Evolutionary conservation across 768 basidiomycete species (phyloP).

Genomic region (Lactarius hatsudake): DNA sequence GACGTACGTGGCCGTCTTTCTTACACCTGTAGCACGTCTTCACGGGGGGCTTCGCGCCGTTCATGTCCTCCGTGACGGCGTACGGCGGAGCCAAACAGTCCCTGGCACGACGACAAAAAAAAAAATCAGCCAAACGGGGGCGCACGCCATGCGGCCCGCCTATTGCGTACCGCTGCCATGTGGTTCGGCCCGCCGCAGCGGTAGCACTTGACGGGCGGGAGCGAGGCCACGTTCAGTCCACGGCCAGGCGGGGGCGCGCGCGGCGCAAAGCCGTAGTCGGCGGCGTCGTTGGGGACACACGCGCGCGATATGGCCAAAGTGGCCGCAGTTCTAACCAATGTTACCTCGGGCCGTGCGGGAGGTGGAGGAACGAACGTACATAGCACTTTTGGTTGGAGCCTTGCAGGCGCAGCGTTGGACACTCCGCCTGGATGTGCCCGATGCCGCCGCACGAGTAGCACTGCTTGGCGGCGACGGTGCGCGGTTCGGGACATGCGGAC

Average conservation of each 20-base stretch:
- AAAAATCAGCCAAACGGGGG: slow-evolving; percentile 1
- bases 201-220: slow-evolving; percentile 85
- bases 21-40: slow-evolving; percentile 91
- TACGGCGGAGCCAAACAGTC: slow-evolving; percentile 80
- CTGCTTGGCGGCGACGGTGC: slow-evolving; percentile 80
- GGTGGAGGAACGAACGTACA: slow-evolving; percentile 47
- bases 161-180: slow-evolving; percentile 62
- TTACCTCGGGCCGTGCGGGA: too few relatives aligned
- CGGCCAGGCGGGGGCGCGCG: slow-evolving; percentile 76
- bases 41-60: slow-evolving; percentile 48
- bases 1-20: slow-evolving; percentile 80
- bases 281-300: slow-evolving; percentile 59
- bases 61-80: slow-evolving; percentile 43
- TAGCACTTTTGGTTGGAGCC: slow-evolving; percentile 78
- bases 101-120: slow-evolving; percentile 45
- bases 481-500: slow-evolving; percentile 80
- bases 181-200: slow-evolving; percentile 89
- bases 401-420: slow-evolving; percentile 73
- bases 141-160: slow-evolving; percentile 20
- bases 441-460: slow-evolving; percentile 93
- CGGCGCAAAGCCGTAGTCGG: slow-evolving; percentile 51
- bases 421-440: slow-evolving; percentile 87
- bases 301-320: slow-evolving; percentile 80
- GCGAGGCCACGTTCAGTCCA: slow-evolving; percentile 66
- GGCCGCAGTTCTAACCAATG: slow-evolving; percentile 55